These are phyloP conservation scores for Marasmius oreades DNA, from an alignment of 1,284 basidiomycete species.

Conservation along the genomic window DNA sequence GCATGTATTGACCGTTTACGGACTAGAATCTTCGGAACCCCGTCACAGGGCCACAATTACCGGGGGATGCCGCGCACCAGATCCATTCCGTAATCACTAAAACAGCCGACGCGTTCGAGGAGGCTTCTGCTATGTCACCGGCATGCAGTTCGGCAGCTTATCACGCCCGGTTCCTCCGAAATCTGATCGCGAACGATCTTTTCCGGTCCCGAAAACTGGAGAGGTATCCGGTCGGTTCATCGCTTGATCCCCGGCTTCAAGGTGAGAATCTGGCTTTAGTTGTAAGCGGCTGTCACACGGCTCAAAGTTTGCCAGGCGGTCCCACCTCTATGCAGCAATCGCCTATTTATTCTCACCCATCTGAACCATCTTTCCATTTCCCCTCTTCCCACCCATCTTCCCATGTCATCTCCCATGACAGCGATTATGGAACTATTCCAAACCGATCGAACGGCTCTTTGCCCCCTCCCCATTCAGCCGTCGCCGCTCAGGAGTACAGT, in stretches of 20 bases:
- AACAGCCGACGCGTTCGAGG: slow-evolving; percentile 72
- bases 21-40: slow-evolving; percentile 71
- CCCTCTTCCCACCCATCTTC: slow-evolving; percentile 28
- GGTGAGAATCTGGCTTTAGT: slow-evolving; percentile 30
- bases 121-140: slow-evolving; percentile 58
- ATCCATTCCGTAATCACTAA: slow-evolving; percentile 61
- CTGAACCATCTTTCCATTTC: slow-evolving; percentile 36
- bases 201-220: slow-evolving; percentile 46
- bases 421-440: neutral
- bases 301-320: neutral
- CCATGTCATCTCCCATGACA: slow-evolving; percentile 19
- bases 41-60: slow-evolving; percentile 49
- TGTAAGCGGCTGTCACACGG: neutral
- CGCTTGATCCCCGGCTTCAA: slow-evolving; percentile 49
- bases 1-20: slow-evolving; percentile 25
- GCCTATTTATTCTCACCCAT: slow-evolving; percentile 14
- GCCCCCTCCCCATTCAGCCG: neutral
- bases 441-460: neutral
- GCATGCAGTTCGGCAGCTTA: slow-evolving; percentile 59
- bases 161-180: slow-evolving; percentile 73
- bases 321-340: neutral
- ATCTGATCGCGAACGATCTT: slow-evolving; percentile 61
- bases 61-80: slow-evolving; percentile 52
- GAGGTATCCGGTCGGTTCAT: slow-evolving; percentile 32
- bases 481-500: slow-evolving; percentile 17